Base-by-base conservation (phyloP, 371 early-diverging fungal species). In the Smittium culicis region DNA sequence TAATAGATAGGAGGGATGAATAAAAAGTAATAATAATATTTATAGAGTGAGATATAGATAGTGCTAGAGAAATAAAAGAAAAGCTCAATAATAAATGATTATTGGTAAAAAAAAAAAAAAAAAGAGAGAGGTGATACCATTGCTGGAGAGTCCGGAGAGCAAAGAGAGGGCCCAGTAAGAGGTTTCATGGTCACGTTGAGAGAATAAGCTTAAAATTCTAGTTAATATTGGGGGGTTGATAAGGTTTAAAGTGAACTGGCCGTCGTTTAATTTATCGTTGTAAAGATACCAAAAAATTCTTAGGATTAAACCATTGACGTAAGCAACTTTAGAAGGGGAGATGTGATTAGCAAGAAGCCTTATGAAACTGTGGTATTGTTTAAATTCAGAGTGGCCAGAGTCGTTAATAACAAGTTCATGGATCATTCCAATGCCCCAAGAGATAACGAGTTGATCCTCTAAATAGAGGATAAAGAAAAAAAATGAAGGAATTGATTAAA, bases 391-490 rank as follows among this genome's bases (percentile, higher is more conserved):
- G 45, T 61, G 66, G 35, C 78, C 77, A 5, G 74, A 67, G 17
- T 66, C 68, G 35, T 77, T 76, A 65, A 74, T 67, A 24, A 72
- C 75, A 54, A 77, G 68, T 69, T 77, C 77, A 63, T 77, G 77
- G 61, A 77, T 35, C 33, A 77, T 67, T 24, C 78, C 78, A 35
- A 77, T 72, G n/a, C 76, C 75, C 77, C 77, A 77, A 34, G 77
- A 77, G 30, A 74, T 61, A 33, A 77, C 74, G 58, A 70, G 67
- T 67, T 71, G 75, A 58, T 77, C 77, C 35, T 69, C 69, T 66
- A 64, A 17, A 64, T 59, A 29, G 16, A 59, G 16, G 32, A 27
- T 11, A 29, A 29, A 27, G 32, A 11, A 59, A 32, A 14, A 11
- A 16, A 29, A 59, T 59, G n/a, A 14, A 27, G 5, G 5, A 29